Percentiles rank a stretch among this genome's conserved stretches.
These are phyloP conservation scores for Ceratobasidium sp. DNA, from an alignment of 1,284 basidiomycete genomes.

Conservation along the genomic window DNA sequence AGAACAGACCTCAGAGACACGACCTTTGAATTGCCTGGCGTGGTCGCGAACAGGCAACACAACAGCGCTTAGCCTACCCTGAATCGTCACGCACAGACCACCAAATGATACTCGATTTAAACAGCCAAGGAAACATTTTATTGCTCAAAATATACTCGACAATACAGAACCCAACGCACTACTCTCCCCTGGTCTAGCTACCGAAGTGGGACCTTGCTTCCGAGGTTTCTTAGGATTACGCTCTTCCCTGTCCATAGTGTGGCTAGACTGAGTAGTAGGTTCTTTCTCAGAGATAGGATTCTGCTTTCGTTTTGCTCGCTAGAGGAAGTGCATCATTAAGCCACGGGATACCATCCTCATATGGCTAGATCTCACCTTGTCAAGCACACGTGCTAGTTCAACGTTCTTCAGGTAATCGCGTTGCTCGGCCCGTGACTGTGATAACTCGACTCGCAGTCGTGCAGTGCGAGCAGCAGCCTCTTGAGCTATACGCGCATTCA, in stretches of 20 bases:
- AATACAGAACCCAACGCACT: constrained; percentile 59
- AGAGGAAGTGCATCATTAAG: too few species aligned
- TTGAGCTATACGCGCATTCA: constrained; percentile 66
- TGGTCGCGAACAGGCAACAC: constrained; percentile 36
- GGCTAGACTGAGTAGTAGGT: constrained; percentile 2
- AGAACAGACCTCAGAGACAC: constrained; percentile 39
- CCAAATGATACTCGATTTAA: neutral
- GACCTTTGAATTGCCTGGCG: constrained; percentile 36
- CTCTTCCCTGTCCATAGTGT: constrained; percentile 46
- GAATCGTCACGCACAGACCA: constrained; percentile 37
- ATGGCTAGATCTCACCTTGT: constrained; percentile 58
- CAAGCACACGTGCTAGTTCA: constrained; percentile 89
- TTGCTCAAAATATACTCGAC: constrained; percentile 60
- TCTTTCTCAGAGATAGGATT: constrained; percentile 43
- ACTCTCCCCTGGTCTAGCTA: constrained; percentile 42
- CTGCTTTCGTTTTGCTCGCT: constrained; percentile 46
- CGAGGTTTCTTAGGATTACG: constrained; percentile 50
- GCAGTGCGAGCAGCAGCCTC: constrained; percentile 91
- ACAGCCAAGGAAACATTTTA: too few species aligned
- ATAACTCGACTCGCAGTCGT: constrained; percentile 87
- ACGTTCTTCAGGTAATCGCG: constrained; percentile 94
- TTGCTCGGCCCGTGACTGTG: constrained; percentile 89
- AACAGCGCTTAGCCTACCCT: constrained; percentile 19
- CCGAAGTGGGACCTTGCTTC: constrained; percentile 41
- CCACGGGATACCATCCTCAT: too few species aligned